phyloP scores from a whole-genome alignment of 1,284 basidiomycete species.

The Rhodotorula sp. region DNA sequence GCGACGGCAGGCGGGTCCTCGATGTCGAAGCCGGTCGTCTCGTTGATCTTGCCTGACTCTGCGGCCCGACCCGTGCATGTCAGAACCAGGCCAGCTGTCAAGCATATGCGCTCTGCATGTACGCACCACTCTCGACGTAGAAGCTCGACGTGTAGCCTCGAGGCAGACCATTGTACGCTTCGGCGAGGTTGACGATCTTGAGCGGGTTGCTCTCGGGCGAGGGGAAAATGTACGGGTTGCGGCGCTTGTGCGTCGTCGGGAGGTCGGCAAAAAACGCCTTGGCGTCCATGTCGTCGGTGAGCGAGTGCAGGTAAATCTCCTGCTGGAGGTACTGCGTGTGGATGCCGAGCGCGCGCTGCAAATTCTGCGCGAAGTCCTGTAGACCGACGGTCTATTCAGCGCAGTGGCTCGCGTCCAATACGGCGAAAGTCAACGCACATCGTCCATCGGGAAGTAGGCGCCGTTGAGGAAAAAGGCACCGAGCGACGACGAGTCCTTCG shows the following conservation, averaged over 20 bases:
- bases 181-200: constrained; percentile 60
- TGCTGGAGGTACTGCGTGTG: constrained; percentile 24
- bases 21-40: constrained; percentile 38
- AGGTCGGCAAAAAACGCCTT: constrained; percentile 86
- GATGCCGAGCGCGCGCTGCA: constrained; percentile 22
- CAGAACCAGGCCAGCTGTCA: neutral
- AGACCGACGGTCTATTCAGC: neutral
- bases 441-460: constrained; percentile 68
- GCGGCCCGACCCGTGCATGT: constrained; percentile 28
- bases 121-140: constrained; percentile 42
- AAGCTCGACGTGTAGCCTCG: constrained; percentile 52
- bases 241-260: constrained; percentile 65
- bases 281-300: constrained; percentile 64
- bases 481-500: neutral
- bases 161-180: constrained; percentile 54
- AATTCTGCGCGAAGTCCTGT: constrained; percentile 60
- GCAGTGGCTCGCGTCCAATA: neutral
- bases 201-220: constrained; percentile 55
- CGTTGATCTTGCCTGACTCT: constrained; percentile 42
- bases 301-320: constrained; percentile 65
- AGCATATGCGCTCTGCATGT: neutral
- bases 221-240: constrained; percentile 72
- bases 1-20: constrained; percentile 44
- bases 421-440: constrained; percentile 58
- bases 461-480: constrained; percentile 78